Percentiles rank a stretch among this genome's conserved stretches.
Evolutionary conservation across 208 protist species (phyloP).

Genomic region (Endotrypanum monterogeii): DNA sequence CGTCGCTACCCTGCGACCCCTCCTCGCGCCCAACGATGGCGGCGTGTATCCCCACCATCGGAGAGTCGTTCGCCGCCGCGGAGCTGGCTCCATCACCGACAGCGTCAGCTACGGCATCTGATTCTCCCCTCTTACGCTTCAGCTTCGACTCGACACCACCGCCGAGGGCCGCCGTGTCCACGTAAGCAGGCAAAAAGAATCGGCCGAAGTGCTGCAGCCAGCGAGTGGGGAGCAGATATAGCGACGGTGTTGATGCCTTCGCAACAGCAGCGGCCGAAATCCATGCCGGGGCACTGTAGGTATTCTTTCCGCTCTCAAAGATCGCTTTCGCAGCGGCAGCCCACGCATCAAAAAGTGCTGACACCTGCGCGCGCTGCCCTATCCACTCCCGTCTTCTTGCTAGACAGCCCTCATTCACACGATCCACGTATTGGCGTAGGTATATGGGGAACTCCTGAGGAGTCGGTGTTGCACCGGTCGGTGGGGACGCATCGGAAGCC

Average conservation of each 20-base stretch:
- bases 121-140: constrained; percentile 34
- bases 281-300: constrained; percentile 7
- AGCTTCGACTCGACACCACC: constrained; percentile 31
- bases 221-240: constrained; percentile 58
- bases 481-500: background rate
- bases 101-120: background rate
- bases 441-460: constrained; percentile 45
- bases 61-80: background rate
- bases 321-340: constrained; percentile 31
- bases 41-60: background rate
- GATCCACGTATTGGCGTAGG: constrained; percentile 44
- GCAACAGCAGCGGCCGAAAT: constrained; percentile 2
- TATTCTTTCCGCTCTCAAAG: constrained; percentile 19
- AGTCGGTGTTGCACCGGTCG: constrained; percentile 15
- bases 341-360: constrained; percentile 33
- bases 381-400: constrained; percentile 30
- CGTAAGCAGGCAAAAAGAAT: constrained; percentile 54
- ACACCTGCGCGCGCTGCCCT: constrained; percentile 17
- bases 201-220: constrained; percentile 72
- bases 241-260: background rate
- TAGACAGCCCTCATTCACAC: constrained; percentile 34
- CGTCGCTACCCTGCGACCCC: background rate
- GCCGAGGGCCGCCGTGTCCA: constrained; percentile 37
- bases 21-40: background rate
- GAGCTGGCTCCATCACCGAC: background rate